Percentiles rank a stretch among this genome's conserved stretches.
These are phyloP conservation scores for Xanthoparmelia taractica DNA, from an alignment of 495 filamentous ascomycete genomes.

Conservation along the genomic window DNA sequence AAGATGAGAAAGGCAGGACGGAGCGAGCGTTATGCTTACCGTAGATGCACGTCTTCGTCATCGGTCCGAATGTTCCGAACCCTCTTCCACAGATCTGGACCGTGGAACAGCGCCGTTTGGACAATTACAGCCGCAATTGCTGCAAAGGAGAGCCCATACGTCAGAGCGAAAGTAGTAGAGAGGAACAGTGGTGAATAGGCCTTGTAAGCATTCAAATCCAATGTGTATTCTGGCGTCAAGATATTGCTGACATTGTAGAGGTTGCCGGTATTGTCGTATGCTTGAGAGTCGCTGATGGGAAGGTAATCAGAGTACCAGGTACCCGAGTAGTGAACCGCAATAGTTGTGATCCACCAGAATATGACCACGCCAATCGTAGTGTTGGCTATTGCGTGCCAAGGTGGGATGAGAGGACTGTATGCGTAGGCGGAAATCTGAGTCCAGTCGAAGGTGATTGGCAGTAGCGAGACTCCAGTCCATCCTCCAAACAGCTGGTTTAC, in stretches of 20 bases:
- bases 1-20: not conserved
- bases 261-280: slow-evolving; percentile 50
- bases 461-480: slow-evolving; percentile 50
- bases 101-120: slow-evolving; percentile 49
- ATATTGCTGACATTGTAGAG: slow-evolving; percentile 48
- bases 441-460: slow-evolving; percentile 65
- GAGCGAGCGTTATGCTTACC: not conserved
- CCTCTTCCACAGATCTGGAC: slow-evolving; percentile 46
- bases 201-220: slow-evolving; percentile 47
- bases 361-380: slow-evolving; percentile 48
- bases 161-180: slow-evolving; percentile 51
- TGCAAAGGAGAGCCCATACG: slow-evolving; percentile 55
- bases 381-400: slow-evolving; percentile 57
- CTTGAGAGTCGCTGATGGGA: slow-evolving; percentile 47
- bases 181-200: slow-evolving; percentile 55
- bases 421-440: slow-evolving; percentile 58
- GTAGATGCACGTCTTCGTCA: slow-evolving; percentile 57
- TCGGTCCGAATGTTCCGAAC: slow-evolving; percentile 44
- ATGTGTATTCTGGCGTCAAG: slow-evolving; percentile 44
- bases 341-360: slow-evolving; percentile 46
- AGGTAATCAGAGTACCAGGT: slow-evolving; percentile 46
- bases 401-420: slow-evolving; percentile 58
- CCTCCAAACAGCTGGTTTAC: slow-evolving; percentile 56
- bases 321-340: slow-evolving; percentile 46
- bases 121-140: slow-evolving; percentile 49